A percentile compares a stretch with the other conserved stretches of the same genome.
Evolutionary conservation across 352 stramenopile species (phyloP).

Genomic region (Peronospora farinosa): DNA sequence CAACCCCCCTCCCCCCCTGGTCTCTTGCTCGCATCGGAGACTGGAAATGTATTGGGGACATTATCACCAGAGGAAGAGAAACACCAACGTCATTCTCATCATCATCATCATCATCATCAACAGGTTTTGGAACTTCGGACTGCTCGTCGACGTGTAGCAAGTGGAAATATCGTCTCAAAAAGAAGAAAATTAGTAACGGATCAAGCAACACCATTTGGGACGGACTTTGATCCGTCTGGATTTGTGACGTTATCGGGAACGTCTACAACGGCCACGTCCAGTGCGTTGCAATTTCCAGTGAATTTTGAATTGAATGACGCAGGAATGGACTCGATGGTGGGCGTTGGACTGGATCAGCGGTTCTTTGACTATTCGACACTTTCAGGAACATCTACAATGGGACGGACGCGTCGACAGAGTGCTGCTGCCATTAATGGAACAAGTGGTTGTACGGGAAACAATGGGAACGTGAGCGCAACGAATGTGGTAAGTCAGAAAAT

Average conservation of each 20-base stretch:
- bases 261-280: constrained; percentile 10
- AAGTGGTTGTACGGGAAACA: neutral
- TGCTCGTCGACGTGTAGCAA: constrained; percentile 35
- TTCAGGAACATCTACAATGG: constrained; percentile 6
- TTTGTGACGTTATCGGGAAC: constrained; percentile 45
- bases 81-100: no score
- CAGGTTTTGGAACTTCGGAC: constrained; percentile 59
- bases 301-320: constrained; percentile 49
- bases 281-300: constrained; percentile 46
- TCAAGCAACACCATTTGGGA: constrained; percentile 10
- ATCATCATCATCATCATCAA: no score
- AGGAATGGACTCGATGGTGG: constrained; percentile 37
- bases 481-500: neutral
- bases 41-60: constrained; percentile 25
- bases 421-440: constrained; percentile 12
- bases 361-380: constrained; percentile 42
- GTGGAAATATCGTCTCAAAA: constrained; percentile 17
- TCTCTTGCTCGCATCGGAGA: constrained; percentile 18
- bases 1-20: neutral
- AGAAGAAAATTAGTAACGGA: constrained; percentile 40
- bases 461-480: neutral
- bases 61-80: no score
- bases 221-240: constrained; percentile 59
- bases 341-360: constrained; percentile 34
- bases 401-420: constrained; percentile 25